Percentiles rank a stretch among this genome's conserved stretches.
Conservation (phyloP, 1,284 basidiomycete genomes). For the Tetrapyrgos nigripes region DNA sequence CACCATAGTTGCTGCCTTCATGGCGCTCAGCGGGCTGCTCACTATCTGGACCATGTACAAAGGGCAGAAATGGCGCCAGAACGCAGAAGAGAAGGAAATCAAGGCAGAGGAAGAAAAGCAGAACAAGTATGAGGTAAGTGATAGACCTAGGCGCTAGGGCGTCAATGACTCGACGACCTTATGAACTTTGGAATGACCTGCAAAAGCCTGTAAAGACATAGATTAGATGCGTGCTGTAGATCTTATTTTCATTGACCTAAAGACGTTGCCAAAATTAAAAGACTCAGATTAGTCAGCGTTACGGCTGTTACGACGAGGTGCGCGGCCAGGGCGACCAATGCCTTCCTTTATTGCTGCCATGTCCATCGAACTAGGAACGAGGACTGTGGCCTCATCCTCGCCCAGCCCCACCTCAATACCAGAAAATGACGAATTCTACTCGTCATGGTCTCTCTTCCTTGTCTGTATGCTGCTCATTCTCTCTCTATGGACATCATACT, state of each 20-base stretch:
- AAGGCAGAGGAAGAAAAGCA: not conserved
- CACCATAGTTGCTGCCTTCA: conserved; percentile 70
- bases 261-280: too few species aligned
- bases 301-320: too few species aligned
- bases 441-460: conserved; percentile 93
- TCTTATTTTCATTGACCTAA: too few species aligned
- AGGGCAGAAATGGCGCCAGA: conserved; percentile 50
- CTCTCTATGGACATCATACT: conserved; percentile 97
- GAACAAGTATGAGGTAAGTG: too few species aligned
- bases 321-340: not conserved
- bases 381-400: conserved; percentile 29
- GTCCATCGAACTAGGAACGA: conserved; percentile 36
- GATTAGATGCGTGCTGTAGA: too few species aligned
- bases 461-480: conserved; percentile 94
- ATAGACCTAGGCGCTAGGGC: too few species aligned
- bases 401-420: conserved; percentile 12
- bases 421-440: conserved; percentile 86
- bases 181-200: too few species aligned
- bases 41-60: conserved; percentile 58
- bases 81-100: conserved; percentile 41
- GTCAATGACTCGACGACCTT: not conserved
- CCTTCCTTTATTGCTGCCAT: conserved; percentile 22
- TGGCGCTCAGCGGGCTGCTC: conserved; percentile 58
- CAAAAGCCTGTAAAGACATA: too few species aligned
- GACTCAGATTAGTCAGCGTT: too few species aligned